Evolutionary conservation across 2,329 filamentous ascomycete species (phyloP), one percentile per base, ranked within the genome.

Genomic region (Ophioceras dolichostomum): DNA sequence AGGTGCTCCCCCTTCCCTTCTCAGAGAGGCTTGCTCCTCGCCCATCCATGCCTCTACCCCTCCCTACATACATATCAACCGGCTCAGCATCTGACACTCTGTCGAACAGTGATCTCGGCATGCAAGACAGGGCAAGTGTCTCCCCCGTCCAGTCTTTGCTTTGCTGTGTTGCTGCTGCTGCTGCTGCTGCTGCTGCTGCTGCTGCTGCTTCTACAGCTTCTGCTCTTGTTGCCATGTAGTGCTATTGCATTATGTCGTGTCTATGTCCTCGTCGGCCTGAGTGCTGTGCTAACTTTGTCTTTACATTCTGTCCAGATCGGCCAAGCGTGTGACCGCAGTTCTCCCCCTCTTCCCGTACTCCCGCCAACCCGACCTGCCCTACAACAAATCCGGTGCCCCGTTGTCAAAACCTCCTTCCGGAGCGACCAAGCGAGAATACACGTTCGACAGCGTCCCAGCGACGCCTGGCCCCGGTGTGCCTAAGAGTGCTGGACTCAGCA

Each of bases 311-410:
- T 20, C 20, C 7, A 37, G 35, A 49, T 95, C 88, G 29, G 91
- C 91, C 21, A 86, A 83, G 58, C 75, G 86, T 50, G 87, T 98
- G 51, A 96, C 89, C 30, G 91, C 86, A 38, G 87, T 98, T 33
- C 76, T 95, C 34, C 91, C 91, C 28, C 72, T 96, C 38, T 98
- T 98, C 62, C 91, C 91, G 1, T 98, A 98, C 67, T 94, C 87
- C 42, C 76, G 91, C 51, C 91, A 98, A 59, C 89, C 86, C 47
- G 91, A 98, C 55, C 78, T 95, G 43, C 91, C 91, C 14, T 98
- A 96, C 67, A 93, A 94, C 67, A 96, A 96, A 66, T 67, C 78
- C 29, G 91, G 91, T 37, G 89, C 91, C 29, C 91, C 91, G 28
- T 71, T 96, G 36, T 76, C 81, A 37, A 87, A 83, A 55, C 58